Evolutionary conservation across 371 early-diverging fungal species (phyloP).

Genomic region (Sporodiniella umbellata): DNA sequence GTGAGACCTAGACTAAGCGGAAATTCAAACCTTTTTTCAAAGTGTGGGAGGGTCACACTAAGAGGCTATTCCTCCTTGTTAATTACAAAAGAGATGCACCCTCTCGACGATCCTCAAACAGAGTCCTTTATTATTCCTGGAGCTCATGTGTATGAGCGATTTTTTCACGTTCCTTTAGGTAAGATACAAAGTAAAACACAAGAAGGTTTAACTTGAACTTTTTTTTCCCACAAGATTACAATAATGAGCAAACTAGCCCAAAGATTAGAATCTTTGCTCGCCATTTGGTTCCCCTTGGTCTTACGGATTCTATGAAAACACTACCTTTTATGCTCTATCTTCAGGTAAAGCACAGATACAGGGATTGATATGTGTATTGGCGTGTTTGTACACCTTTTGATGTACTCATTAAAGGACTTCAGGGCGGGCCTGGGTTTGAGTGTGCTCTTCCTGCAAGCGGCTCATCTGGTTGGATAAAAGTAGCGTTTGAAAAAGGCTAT

Average conservation of each 20-base stretch:
- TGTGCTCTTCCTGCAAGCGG: conserved; percentile 43
- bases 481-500: conserved; percentile 59
- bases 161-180: conserved; percentile 57
- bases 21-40: not conserved
- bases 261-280: conserved; percentile 55
- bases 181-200: not conserved
- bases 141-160: conserved; percentile 58
- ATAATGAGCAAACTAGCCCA: conserved; percentile 19
- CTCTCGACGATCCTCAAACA: conserved; percentile 33
- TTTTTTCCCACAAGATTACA: conserved; percentile 34
- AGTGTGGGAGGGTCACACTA: not conserved
- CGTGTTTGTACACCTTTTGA: too few relatives aligned
- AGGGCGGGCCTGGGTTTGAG: conserved; percentile 67
- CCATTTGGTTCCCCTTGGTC: conserved; percentile 55
- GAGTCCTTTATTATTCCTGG: conserved; percentile 58
- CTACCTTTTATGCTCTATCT: conserved; percentile 59
- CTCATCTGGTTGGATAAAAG: conserved; percentile 62
- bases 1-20: not conserved
- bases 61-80: not conserved
- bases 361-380: too few relatives aligned
- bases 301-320: conserved; percentile 35
- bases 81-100: conserved; percentile 4
- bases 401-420: not conserved
- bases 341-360: conserved; percentile 35
- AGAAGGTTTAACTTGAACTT: not conserved